Conservation (phyloP, 345 rosid species). For the Gossypium bickii region DNA sequence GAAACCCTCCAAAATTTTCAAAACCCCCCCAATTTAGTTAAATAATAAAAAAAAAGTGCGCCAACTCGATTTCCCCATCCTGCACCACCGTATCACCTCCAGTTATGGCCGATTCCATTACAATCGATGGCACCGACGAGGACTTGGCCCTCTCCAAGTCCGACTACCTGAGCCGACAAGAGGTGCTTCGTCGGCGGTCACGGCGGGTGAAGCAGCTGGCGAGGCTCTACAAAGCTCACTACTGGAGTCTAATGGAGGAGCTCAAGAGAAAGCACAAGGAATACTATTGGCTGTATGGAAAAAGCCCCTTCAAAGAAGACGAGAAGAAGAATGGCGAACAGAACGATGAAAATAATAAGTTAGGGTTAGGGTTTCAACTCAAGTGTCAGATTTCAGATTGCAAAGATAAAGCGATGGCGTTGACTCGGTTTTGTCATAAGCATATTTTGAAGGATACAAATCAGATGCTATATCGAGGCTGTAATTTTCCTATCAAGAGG, state of each 20-base stretch:
- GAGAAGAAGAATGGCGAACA: conserved; percentile 4
- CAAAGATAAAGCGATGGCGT: conserved; percentile 38
- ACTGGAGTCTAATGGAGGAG: conserved; percentile 73
- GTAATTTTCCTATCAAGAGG: conserved; percentile 39
- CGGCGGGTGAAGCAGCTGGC: conserved; percentile 29
- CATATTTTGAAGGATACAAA: conserved; percentile 40
- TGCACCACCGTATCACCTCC: background rate
- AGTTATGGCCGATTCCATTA: conserved; percentile 3
- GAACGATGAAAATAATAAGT: conserved; percentile 8
- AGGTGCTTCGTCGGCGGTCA: conserved; percentile 35
- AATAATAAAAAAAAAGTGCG: background rate
- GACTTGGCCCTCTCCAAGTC: conserved; percentile 13
- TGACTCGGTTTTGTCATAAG: conserved; percentile 34
- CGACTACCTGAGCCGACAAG: conserved; percentile 28
- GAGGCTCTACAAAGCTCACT: conserved; percentile 35
- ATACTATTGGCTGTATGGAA: conserved; percentile 60
- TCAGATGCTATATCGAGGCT: conserved; percentile 37
- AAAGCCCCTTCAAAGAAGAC: conserved; percentile 46
- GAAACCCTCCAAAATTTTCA: background rate
- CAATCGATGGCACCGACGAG: conserved; percentile 10
- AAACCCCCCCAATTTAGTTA: background rate
- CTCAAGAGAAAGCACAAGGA: conserved; percentile 47
- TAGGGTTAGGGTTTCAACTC: conserved; percentile 15
- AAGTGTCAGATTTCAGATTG: conserved; percentile 28
- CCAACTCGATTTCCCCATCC: background rate